Evolutionary conservation across 768 basidiomycete genomes (phyloP), one percentile per base, ranked within the genome.

Genomic region (Mrakia frigida): DNA sequence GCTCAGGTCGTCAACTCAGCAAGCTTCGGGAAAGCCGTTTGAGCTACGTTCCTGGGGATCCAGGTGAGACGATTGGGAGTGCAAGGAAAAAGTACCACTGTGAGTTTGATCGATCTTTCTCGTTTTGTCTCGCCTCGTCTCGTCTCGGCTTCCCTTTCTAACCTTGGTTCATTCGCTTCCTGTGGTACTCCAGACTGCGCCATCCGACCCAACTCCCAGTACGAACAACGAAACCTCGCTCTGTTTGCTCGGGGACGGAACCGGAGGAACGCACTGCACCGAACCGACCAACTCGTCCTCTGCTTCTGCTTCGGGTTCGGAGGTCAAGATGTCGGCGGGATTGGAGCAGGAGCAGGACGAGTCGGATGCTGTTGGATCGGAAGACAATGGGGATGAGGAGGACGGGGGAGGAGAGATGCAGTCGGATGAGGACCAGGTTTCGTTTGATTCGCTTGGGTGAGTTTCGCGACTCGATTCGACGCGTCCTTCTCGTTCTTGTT

Each of bases 61-160:
- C 95, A 94, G 88, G 96, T 94, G 71, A 87, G 94, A 79, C 90
- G 94, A 75, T 84, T 97, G 77, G 94, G 94, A 77, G 92, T 93
- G 77, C 86, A 94, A 84, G 94, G 94, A 70, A 94, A 96, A 95
- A 95, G 87, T 96, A 96, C 85, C 94, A 96, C 84, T 96, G 92
- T 93, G 79, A 79, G 90, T 86, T 28, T 28, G 16, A 3, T n/a
- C 50, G 6, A 3, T 52, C 16, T 52, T 56, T 13, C 7, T 25
- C n/a, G n/a, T 10, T 21, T 16, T 2, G 33, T 41, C 37, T 68
- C 31, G 16, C 16, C 13, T 33, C 61, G 3, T 21, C 31, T 39
- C n/a, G n/a, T n/a, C n/a, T n/a, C n/a, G n/a, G n/a, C n/a, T n/a
- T n/a, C n/a, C n/a, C n/a, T n/a, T n/a, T n/a, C n/a, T n/a, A n/a